phyloP scores from a whole-genome alignment of 2,329 filamentous ascomycete genomes.

The Beauveria varroae region DNA sequence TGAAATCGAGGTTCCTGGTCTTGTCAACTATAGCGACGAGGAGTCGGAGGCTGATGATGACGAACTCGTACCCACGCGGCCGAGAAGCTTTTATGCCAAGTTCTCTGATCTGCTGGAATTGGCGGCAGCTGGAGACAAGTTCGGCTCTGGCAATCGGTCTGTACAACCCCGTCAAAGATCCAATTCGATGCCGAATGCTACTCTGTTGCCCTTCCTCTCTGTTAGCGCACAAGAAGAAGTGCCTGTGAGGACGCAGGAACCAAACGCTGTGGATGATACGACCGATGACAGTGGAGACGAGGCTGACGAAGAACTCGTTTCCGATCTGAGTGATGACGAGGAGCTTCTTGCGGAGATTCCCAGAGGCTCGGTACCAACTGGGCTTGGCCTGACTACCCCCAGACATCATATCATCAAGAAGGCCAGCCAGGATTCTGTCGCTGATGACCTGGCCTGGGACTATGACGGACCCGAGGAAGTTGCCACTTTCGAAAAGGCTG shows the following conservation, averaged over 20 bases:
- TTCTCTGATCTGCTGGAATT: neutral
- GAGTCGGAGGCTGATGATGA: slow-evolving; percentile 42
- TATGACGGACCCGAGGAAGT: slow-evolving; percentile 36
- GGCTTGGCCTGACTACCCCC: slow-evolving; percentile 3
- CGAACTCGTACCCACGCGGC: slow-evolving; percentile 28
- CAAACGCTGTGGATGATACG: neutral
- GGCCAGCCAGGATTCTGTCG: neutral
- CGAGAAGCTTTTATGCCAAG: slow-evolving; percentile 35
- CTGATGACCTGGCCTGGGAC: slow-evolving; percentile 5
- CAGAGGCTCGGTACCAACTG: neutral
- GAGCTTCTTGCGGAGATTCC: neutral
- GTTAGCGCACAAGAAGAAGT: neutral
- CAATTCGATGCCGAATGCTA: slow-evolving; percentile 39
- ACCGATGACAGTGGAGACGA: neutral
- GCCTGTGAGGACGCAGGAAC: neutral
- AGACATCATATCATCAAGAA: neutral
- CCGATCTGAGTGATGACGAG: neutral
- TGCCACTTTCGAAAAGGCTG: slow-evolving; percentile 45
- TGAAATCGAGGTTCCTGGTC: slow-evolving; percentile 73
- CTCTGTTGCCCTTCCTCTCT: slow-evolving; percentile 14
- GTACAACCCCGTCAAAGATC: slow-evolving; percentile 35
- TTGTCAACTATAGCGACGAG: slow-evolving; percentile 55
- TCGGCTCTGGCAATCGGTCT: slow-evolving; percentile 30
- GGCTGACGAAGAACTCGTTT: neutral
- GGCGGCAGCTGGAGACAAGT: slow-evolving; percentile 19